Base-by-base conservation (phyloP, 495 filamentous ascomycete genomes). In the Tetracladium marchalianum region DNA sequence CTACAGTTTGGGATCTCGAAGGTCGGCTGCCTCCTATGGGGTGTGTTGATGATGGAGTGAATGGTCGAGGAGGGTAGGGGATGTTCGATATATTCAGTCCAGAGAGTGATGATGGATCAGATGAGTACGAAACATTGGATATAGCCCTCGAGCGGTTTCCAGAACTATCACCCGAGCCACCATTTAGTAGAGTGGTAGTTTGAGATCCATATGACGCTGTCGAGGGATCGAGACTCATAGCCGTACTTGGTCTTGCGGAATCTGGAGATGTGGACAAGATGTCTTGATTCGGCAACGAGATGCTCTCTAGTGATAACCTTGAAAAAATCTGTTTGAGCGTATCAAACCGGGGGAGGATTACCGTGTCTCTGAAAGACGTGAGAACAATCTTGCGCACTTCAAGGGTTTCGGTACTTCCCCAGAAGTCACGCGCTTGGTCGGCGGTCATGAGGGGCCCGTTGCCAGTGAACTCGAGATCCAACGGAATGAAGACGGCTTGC, bases 401-500 rank as follows among this genome's bases (percentile, higher is more conserved):
- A 9, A 97, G 78, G n/a, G 70, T 58, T 11, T 65, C 51, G 9
- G 36, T 66, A 5, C 74, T 75, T 18, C 81, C 82, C 85, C 92
- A 96, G 64, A 96, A 96, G 22, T 96, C 90, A 1, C 76, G 73
- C 7, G 87, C 83, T 58, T 94, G 85, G 1, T 80, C 76, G 0
- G 73, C 49, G 2, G 73, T 76, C 78, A 98, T 81, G 47, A 95
- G 62, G 0, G 79, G 68, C 5, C 92, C 92, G 35, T 71, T 72
- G 27, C 92, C 90, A 45, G 85, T 83, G 63, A 98, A 95, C 57
- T 99, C 93, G 11, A 90, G 78, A 55, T 99, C 92, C 11, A 99
- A 67, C 0, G 92, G 93, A 2, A 99, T 71, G 61, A 99, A 95
- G 4, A 95, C 90, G 0, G 90, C 90, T 67, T 99, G 93, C 47